Conservation (phyloP, 2,329 filamentous ascomycete genomes). For the Penicillium oxalicum region DNA sequence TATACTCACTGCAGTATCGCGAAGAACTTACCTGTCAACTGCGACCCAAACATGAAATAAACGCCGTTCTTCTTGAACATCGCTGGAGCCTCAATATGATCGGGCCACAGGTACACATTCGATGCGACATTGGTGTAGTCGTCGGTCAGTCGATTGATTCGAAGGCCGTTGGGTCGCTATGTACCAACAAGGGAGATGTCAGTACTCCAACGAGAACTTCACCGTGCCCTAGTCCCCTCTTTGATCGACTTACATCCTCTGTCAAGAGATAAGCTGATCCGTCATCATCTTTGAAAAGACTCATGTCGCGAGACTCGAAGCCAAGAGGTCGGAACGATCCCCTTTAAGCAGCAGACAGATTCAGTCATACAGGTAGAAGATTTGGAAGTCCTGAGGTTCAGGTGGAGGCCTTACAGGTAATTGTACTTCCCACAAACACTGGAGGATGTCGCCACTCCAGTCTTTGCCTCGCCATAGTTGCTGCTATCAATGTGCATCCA, state of each 20-base stretch:
- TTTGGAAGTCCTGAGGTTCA: no score
- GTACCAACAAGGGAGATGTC: not conserved
- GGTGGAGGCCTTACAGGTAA: slow-evolving; percentile 25
- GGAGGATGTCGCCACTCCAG: slow-evolving; percentile 57
- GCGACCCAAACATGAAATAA: slow-evolving; percentile 62
- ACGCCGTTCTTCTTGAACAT: slow-evolving; percentile 54
- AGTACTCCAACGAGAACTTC: no score
- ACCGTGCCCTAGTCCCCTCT: no score
- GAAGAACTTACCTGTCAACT: slow-evolving; percentile 34
- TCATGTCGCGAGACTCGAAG: slow-evolving; percentile 53
- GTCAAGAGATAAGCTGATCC: slow-evolving; percentile 57
- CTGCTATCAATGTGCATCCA: slow-evolving; percentile 62
- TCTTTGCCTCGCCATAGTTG: slow-evolving; percentile 58
- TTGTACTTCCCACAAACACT: slow-evolving; percentile 57
- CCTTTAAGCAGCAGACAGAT: not conserved
- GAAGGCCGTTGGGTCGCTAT: not conserved
- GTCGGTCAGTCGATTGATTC: slow-evolving; percentile 15
- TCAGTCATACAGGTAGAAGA: no score
- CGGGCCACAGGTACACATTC: slow-evolving; percentile 48
- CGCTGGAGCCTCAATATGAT: slow-evolving; percentile 56
- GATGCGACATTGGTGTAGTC: slow-evolving; percentile 52
- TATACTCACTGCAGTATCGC: not conserved
- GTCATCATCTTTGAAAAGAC: slow-evolving; percentile 57
- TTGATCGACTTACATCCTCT: slow-evolving; percentile 51
- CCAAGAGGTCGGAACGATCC: slow-evolving; percentile 41